phyloP scores from a whole-genome alignment of 2,329 filamentous ascomycete species.

The Fusarium cyanostomum region DNA sequence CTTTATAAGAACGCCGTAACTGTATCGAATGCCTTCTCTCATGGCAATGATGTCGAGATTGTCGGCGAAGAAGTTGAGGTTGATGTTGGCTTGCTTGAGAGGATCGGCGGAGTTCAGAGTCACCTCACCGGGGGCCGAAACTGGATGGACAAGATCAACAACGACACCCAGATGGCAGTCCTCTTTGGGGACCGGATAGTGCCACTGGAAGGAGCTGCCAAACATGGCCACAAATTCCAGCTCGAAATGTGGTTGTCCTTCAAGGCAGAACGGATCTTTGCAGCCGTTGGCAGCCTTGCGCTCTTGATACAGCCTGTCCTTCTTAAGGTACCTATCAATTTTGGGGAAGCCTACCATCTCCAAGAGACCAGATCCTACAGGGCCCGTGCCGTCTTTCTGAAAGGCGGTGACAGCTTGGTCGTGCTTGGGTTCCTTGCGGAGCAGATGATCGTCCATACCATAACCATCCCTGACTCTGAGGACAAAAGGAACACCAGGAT shows the following conservation, averaged over 20 bases:
- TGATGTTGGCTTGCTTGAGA: conserved; percentile 66
- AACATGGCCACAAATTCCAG: conserved; percentile 71
- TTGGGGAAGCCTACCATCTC: conserved; percentile 66
- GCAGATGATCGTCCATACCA: conserved; percentile 53
- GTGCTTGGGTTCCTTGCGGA: conserved; percentile 49
- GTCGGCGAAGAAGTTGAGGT: conserved; percentile 67
- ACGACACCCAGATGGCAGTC: conserved; percentile 67
- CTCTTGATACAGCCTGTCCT: conserved; percentile 56
- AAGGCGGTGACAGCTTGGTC: conserved; percentile 44
- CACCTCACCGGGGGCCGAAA: conserved; percentile 60
- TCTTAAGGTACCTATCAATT: conserved; percentile 64
- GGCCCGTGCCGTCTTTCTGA: conserved; percentile 47
- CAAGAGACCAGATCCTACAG: conserved; percentile 53
- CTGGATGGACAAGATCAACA: conserved; percentile 55
- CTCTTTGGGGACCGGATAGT: conserved; percentile 51
- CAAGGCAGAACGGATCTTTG: conserved; percentile 63
- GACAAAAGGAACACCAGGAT: conserved; percentile 41
- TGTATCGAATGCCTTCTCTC: conserved; percentile 65
- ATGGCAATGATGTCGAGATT: conserved; percentile 66
- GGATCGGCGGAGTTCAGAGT: conserved; percentile 65
- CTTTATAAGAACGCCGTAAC: conserved; percentile 65
- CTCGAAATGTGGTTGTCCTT: conserved; percentile 68
- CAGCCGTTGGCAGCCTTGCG: conserved; percentile 54
- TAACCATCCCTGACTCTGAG: conserved; percentile 50
- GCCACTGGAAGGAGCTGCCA: conserved; percentile 58